These are phyloP conservation scores for Cytospora paraplurivora DNA, from an alignment of 2,329 filamentous ascomycete genomes.

Conservation along the genomic window DNA sequence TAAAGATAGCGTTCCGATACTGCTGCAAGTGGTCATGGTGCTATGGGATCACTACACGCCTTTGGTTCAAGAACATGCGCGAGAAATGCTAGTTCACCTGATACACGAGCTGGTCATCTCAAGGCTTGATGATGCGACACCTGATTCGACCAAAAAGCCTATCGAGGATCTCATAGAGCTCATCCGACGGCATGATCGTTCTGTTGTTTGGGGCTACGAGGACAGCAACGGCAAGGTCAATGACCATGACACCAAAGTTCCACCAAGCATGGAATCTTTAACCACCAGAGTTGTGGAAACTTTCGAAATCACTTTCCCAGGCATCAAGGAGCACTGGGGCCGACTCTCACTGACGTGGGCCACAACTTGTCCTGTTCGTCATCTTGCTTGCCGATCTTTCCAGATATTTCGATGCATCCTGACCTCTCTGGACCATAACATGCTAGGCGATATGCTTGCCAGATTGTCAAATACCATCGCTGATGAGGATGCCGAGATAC, in stretches of 20 bases:
- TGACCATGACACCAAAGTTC: conserved; percentile 76
- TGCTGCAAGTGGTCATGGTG: conserved; percentile 89
- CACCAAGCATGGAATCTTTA: conserved; percentile 82
- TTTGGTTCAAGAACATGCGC: conserved; percentile 92
- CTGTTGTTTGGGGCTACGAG: conserved; percentile 92
- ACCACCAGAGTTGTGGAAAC: conserved; percentile 81
- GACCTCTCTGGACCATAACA: conserved; percentile 84
- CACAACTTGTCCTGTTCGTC: conserved; percentile 91
- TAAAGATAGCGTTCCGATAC: conserved; percentile 77
- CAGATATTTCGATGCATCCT: conserved; percentile 95
- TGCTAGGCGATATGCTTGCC: conserved; percentile 96
- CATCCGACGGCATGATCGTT: conserved; percentile 79
- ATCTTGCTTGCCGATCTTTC: conserved; percentile 94
- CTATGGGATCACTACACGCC: conserved; percentile 97
- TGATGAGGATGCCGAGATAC: conserved; percentile 90
- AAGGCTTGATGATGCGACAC: conserved; percentile 69
- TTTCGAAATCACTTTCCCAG: conserved; percentile 81
- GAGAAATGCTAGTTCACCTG: conserved; percentile 96
- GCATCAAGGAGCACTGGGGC: conserved; percentile 89
- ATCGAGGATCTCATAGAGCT: conserved; percentile 89
- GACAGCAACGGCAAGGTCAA: conserved; percentile 82
- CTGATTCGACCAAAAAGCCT: conserved; percentile 63
- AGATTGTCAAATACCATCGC: conserved; percentile 95
- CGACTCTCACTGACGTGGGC: conserved; percentile 92
- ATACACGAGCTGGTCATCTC: conserved; percentile 93